These are phyloP conservation scores for Colletotrichum tofieldiae DNA, from an alignment of 2,329 filamentous ascomycete species.

Conservation along the genomic window DNA sequence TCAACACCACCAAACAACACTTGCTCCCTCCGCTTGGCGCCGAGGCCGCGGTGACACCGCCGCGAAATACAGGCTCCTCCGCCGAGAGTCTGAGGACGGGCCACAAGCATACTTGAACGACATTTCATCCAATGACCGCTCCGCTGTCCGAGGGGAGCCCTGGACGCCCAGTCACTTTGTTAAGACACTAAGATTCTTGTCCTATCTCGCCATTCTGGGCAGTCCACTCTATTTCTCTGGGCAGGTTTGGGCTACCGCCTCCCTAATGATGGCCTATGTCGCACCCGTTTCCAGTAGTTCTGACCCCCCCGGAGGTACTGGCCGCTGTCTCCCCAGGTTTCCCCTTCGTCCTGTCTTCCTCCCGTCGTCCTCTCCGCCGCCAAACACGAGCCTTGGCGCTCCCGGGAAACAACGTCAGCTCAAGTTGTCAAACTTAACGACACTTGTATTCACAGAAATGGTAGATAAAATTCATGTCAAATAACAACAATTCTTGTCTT, in stretches of 20 bases:
- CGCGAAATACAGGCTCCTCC: conserved; percentile 28
- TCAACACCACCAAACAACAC: neutral
- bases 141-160: neutral
- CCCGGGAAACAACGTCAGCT: neutral
- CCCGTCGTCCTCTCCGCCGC: conserved; percentile 12
- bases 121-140: conserved; percentile 9
- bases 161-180: conserved; percentile 20
- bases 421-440: neutral
- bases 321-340: neutral
- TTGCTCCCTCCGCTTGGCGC: conserved; percentile 35
- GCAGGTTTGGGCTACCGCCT: conserved; percentile 21
- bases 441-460: neutral
- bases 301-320: neutral
- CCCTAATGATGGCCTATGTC: neutral
- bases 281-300: conserved; percentile 12
- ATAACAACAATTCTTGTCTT: neutral
- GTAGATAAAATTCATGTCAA: neutral
- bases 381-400: conserved; percentile 20
- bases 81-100: conserved; percentile 28
- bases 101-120: conserved; percentile 1
- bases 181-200: conserved; percentile 36
- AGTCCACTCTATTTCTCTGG: conserved; percentile 25
- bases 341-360: conserved; percentile 7
- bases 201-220: conserved; percentile 26
- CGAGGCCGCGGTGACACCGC: conserved; percentile 29